These are phyloP conservation scores for Rhypophila decipiens DNA, from an alignment of 495 filamentous ascomycete species.

Conservation along the genomic window DNA sequence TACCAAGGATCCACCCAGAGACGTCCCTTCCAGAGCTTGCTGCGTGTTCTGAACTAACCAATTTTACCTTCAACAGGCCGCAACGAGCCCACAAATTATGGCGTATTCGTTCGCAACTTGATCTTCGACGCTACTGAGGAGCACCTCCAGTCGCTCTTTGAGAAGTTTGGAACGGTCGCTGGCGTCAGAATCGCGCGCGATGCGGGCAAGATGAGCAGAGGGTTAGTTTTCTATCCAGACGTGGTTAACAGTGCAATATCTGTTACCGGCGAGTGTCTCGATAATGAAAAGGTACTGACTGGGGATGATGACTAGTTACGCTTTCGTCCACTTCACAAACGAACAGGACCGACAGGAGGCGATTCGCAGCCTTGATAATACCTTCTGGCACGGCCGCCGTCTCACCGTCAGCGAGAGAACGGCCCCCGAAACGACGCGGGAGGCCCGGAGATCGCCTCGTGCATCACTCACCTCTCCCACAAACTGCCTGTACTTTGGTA, in stretches of 20 bases:
- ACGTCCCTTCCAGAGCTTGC: background rate
- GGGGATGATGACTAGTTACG: no score
- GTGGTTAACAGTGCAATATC: slow-evolving; percentile 17
- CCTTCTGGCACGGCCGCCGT: slow-evolving; percentile 75
- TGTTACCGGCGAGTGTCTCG: no score
- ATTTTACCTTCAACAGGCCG: background rate
- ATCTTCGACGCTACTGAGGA: slow-evolving; percentile 73
- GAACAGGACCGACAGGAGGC: slow-evolving; percentile 54
- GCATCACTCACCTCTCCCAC: no score
- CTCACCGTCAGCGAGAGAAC: slow-evolving; percentile 21
- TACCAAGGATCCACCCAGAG: no score
- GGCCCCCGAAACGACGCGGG: slow-evolving; percentile 18
- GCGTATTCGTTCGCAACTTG: slow-evolving; percentile 74
- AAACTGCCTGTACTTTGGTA: slow-evolving; percentile 76
- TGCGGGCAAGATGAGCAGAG: slow-evolving; percentile 73
- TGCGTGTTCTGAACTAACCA: background rate
- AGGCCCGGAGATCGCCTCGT: slow-evolving; percentile 3
- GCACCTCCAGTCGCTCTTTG: slow-evolving; percentile 61
- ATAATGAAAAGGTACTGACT: no score
- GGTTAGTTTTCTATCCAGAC: slow-evolving; percentile 48
- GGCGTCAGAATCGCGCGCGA: slow-evolving; percentile 57
- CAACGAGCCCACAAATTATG: background rate
- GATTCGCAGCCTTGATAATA: slow-evolving; percentile 55
- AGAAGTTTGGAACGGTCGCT: slow-evolving; percentile 57
- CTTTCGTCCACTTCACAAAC: slow-evolving; percentile 63